Percentiles rank a stretch among this genome's conserved stretches.
These are phyloP conservation scores for Apophysomyces trapeziformis DNA, from an alignment of 371 early-diverging fungal genomes.

Conservation along the genomic window DNA sequence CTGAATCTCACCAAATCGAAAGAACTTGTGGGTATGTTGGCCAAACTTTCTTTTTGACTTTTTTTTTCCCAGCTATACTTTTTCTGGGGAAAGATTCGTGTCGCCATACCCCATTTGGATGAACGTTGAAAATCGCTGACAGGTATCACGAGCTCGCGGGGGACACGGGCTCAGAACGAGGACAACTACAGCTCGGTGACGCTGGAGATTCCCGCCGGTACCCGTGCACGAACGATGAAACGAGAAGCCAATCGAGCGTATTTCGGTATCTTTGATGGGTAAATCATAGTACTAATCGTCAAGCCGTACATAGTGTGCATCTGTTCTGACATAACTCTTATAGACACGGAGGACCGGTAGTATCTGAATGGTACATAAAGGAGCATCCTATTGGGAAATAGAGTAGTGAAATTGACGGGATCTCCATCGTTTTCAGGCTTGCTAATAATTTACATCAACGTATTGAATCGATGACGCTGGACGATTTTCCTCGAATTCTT, in stretches of 20 bases:
- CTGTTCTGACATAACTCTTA: neutral
- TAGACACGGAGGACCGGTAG: slow-evolving; percentile 52
- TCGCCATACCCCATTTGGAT: slow-evolving; percentile 8
- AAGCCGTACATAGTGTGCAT: too few relatives aligned
- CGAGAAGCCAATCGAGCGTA: slow-evolving; percentile 47
- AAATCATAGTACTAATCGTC: slow-evolving; percentile 5
- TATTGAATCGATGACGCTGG: slow-evolving; percentile 42
- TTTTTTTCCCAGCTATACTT: neutral
- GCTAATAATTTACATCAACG: slow-evolving; percentile 44
- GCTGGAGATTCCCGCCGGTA: slow-evolving; percentile 32
- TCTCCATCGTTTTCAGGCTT: slow-evolving; percentile 29
- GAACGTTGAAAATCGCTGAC: neutral
- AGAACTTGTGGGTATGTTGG: slow-evolving; percentile 35
- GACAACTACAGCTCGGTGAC: slow-evolving; percentile 45
- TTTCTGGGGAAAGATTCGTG: neutral
- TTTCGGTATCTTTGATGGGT: slow-evolving; percentile 64
- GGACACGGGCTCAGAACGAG: slow-evolving; percentile 52
- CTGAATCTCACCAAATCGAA: slow-evolving; percentile 32
- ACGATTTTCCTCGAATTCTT: slow-evolving; percentile 42
- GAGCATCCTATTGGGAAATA: neutral
- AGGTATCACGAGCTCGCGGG: slow-evolving; percentile 46
- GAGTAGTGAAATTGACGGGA: neutral
- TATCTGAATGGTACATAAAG: slow-evolving; percentile 45
- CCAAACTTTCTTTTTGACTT: slow-evolving; percentile 1
- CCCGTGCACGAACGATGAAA: slow-evolving; percentile 25